Evolutionary conservation across 257 asterid species (phyloP), one percentile per base, ranked within the genome.

Genomic region (Gynochthodes officinalis): DNA sequence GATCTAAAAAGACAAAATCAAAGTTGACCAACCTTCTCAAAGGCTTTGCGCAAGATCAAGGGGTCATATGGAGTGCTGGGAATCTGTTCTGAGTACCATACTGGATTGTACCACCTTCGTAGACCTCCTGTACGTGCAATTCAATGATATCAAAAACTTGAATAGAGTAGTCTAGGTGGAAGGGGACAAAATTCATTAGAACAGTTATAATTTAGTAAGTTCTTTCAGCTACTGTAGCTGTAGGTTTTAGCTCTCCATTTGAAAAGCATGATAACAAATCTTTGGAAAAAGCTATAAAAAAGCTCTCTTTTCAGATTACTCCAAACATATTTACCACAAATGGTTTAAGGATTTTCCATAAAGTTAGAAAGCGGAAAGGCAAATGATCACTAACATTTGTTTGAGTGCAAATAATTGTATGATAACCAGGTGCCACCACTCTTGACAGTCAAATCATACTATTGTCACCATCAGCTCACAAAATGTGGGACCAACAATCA

Each of bases 61-160:
- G 86, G 84, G 54, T 92, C 96, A 70, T 90, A 95, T 72, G 96
- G 91, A 73, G 84, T 71, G 67, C 89, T 82, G 72, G 98, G 99
- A 77, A 90, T 86, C 58, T 83, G 82, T 80, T 90, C 99, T 33
- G 84, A 74, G 71, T 73, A 90, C 99, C 99, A 95, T 67, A 84
- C 86, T 70, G 98, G 99, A 86, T 92, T 95, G 87, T 90, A 95
- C 99, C 99, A 95, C 82, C 98, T 92, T 76, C 88, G 84, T 67
- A 90, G 84, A 63, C 76, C 91, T 65, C 98, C 99, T 95, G 90
- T 67, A 55, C 73, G 73, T 65, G 81, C 75, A 77, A 73, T 57
- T 71, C 53, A 76, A 25, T 53, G 58, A 72, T 11, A 70, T 60
- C 11, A 70, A 11, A 48, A 32, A 68, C 49, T 64, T 48, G 30